These are phyloP conservation scores for Ormosia semicastrata DNA, from an alignment of 306 rosid genomes.

Conservation along the genomic window DNA sequence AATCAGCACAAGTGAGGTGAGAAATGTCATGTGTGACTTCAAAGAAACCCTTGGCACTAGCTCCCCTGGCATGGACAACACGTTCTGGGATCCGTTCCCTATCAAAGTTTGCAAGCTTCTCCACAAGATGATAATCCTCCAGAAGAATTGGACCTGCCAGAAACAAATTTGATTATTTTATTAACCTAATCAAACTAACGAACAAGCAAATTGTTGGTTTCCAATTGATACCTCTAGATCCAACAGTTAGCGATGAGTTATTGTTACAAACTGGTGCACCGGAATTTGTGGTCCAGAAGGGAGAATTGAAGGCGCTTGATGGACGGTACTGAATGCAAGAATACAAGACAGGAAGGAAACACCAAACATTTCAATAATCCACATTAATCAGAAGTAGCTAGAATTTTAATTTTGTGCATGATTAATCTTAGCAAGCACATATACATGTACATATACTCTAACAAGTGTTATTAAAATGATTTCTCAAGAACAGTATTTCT, in stretches of 20 bases:
- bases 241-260: slow-evolving; percentile 65
- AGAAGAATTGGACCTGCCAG: slow-evolving; percentile 74
- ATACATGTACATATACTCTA: too few relatives aligned
- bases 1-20: slow-evolving; percentile 79
- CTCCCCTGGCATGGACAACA: slow-evolving; percentile 90
- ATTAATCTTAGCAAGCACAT: too few relatives aligned
- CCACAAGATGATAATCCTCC: slow-evolving; percentile 86
- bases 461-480: neutral
- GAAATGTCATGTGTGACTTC: slow-evolving; percentile 86
- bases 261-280: slow-evolving; percentile 88
- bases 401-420: neutral
- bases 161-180: too few relatives aligned
- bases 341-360: neutral
- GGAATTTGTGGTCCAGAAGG: slow-evolving; percentile 71
- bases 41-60: slow-evolving; percentile 84
- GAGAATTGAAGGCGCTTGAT: slow-evolving; percentile 65
- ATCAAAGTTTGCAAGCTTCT: slow-evolving; percentile 77
- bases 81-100: slow-evolving; percentile 86
- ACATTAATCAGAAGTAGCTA: neutral
- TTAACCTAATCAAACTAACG: neutral
- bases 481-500: neutral
- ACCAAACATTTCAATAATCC: neutral
- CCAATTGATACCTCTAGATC: slow-evolving; percentile 50
- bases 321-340: slow-evolving; percentile 55
- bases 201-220: neutral